phyloP scores from a whole-genome alignment of 768 basidiomycete genomes.

The Thelephora aurantiotincta region DNA sequence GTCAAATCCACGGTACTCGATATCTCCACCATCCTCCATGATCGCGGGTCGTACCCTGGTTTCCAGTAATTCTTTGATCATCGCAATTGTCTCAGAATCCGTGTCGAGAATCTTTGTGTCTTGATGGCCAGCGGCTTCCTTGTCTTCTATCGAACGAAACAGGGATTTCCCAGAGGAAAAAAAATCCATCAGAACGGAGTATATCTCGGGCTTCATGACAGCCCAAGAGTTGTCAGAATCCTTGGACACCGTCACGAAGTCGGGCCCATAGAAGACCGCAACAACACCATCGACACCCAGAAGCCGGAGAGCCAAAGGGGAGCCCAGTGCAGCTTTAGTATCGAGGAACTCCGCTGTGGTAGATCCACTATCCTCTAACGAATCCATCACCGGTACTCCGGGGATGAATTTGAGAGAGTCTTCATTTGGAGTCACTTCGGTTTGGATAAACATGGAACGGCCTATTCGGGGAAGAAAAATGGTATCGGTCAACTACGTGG shows the following conservation, averaged over 20 bases:
- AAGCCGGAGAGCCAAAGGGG: slow-evolving; percentile 87
- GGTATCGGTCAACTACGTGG: not conserved
- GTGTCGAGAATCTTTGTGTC: slow-evolving; percentile 90
- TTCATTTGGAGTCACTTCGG: slow-evolving; percentile 92
- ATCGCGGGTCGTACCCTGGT: slow-evolving; percentile 93
- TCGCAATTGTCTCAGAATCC: slow-evolving; percentile 92
- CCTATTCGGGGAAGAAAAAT: slow-evolving; percentile 21
- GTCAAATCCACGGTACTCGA: slow-evolving; percentile 86
- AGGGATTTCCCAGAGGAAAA: slow-evolving; percentile 85
- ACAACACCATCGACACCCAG: slow-evolving; percentile 91
- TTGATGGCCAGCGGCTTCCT: slow-evolving; percentile 74
- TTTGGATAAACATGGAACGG: slow-evolving; percentile 97
- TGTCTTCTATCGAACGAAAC: slow-evolving; percentile 73
- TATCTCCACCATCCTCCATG: slow-evolving; percentile 98
- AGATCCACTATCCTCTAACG: slow-evolving; percentile 36
- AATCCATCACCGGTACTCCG: slow-evolving; percentile 72
- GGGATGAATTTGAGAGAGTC: slow-evolving; percentile 98
- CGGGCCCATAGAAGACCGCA: slow-evolving; percentile 88
- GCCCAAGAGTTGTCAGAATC: slow-evolving; percentile 76
- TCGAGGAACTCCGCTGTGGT: slow-evolving; percentile 77
- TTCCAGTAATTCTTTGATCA: slow-evolving; percentile 96
- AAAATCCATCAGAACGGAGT: slow-evolving; percentile 91
- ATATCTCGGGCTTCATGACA: slow-evolving; percentile 92
- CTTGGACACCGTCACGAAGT: slow-evolving; percentile 96
- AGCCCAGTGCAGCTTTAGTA: slow-evolving; percentile 70